Base-by-base conservation (phyloP, 2,329 filamentous ascomycete species). In the Talaromyces sp. region DNA sequence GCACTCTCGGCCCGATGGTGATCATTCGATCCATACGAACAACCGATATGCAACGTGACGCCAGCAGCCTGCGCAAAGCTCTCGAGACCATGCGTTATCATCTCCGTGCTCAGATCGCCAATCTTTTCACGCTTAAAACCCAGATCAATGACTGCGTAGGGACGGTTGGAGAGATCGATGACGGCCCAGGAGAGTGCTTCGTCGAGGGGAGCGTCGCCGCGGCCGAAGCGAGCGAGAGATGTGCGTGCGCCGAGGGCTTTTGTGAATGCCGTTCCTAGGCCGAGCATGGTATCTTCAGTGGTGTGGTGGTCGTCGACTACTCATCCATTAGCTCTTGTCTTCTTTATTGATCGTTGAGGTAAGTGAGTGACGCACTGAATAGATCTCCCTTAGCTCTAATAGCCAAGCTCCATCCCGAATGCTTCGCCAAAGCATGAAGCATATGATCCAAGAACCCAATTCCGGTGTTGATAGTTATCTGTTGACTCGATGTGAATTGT, bases 361-460 rank as follows among this genome's bases (percentile, higher is more conserved):
- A 9, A 16, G 31, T 12, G 2, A 28, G 14, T 25, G 12, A 83
- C 86, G 67, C 79, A 93, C 91, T 96, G 81, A 96, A 90, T 60
- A 98, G 80, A 79, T 99, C 95, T 61, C 95, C 95, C 75, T 89
- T 85, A 77, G 92, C 96, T 67, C 86, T 83, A 63, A 99, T 81
- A 35, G 87, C 87, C 69, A 99, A 79, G 80, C 90, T 95, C 95
- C 93, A 98, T 66, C 95, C 93, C 5, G 90, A 88, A 79, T 99
- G 95, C 80, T 99, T 98, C 58, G 95, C 91, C 61, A 98, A 84
- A 5, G 95, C 95, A 78, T 99, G 95, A 58, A 98, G 84, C 93
- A 99, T 98, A 82, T 99, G 95, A 80, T 99, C 95, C 62, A 99
- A 83, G 79, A 99, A 99, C 64, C 95, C 95, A 76, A 99, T 96